Base-by-base conservation (phyloP, 805 yeast genomes). In the Candida insectalens region DNA sequence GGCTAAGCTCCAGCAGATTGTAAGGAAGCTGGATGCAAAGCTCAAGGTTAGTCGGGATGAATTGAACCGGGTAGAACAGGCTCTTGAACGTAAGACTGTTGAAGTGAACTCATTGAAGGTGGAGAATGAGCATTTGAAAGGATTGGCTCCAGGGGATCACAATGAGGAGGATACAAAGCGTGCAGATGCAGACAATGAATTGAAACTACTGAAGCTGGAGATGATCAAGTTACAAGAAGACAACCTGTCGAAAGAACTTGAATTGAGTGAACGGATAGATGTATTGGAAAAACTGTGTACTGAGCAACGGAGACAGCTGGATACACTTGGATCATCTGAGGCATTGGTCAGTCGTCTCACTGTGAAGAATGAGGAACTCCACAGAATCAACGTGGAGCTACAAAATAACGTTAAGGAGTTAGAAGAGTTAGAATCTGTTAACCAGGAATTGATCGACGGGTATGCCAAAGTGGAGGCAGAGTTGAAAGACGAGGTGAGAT, bases 371-470 rank as follows among this genome's bases (percentile, higher is more conserved):
- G 38, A 47, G 3, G 51, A 46, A n/a, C 52, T 74, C 2, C 42
- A 40, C 6, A 47, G 46, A 3, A 52, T 61, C 28, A 51, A 72
- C 3, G 31, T 37, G 0, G 36, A 39, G 3, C 45, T 72, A n/a
- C 51, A 56, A 18, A 37, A 40, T 4, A 60, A 68, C 2, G 46
- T 76, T 0, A 46, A 53, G 1, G 76, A 71, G 16, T 47, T 71
- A 16, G 69, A 65, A 27, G 75, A 71, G 36, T 42, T 76, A 21
- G 68, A 67, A 36, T 63, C 60, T 20, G 46, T 76, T 10, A 74
- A 74, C 35, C 59, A 54, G 27, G 71, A 69, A 30, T 51, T 76
- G 20, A 78, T 74, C 35, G 63, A 61, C 8, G 55, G n/a, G n/a
- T n/a, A 61, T 54, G 39, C 34, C 3, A 34, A 33, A 1, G 42